Base-by-base conservation (phyloP, 2,329 filamentous ascomycete species). In the Xylariaceae sp. region DNA sequence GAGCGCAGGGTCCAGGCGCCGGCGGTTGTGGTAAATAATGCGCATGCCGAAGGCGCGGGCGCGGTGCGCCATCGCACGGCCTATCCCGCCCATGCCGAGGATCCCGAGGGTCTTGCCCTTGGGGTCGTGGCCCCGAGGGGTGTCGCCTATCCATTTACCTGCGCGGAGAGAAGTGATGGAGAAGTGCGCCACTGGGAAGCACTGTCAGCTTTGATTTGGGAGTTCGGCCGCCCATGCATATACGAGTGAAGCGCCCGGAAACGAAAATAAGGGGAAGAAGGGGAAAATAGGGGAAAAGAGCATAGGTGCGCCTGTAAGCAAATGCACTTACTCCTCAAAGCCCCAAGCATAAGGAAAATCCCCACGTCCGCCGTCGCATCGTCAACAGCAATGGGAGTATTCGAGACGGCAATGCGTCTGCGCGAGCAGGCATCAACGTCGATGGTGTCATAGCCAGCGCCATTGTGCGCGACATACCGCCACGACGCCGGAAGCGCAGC, bases 401-500 rank as follows among this genome's bases (percentile, higher is more conserved):
- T 61, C 12, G 65, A 63, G 5, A 68, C 62, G n/a, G 61, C 62
- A 46, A 68, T 66, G 19, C 48, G 46, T 12, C 64, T 55, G 19
- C 60, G 56, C 47, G 76, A 77, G 65, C 79, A 83, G 19, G 75
- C 77, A 1, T 71, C 66, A 13, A 83, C 71, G 54, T 84, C 80
- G 45, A 84, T 76, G 60, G 82, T 82, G 64, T 84, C 80, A 66
- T 84, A 84, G 3, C 80, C 80, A 1, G 80, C 80, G 15, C 80
- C 77, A 56, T 79, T 78, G 61, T 80, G 77, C 57, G 75, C 77
- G 58, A 80, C 76, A 58, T 73, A 79, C 57, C 72, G 74, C 54
- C 78, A 64, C 0, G 73, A 71, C 26, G 63, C 60, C 0, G 78
- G 77, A 3, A 80, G 67, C 10, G 68, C 67, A 8, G 69, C 67